Percentiles rank a stretch among this genome's conserved stretches.
Conservation (phyloP, 2,329 filamentous ascomycete species). For the Sporothrix schenckii region DNA sequence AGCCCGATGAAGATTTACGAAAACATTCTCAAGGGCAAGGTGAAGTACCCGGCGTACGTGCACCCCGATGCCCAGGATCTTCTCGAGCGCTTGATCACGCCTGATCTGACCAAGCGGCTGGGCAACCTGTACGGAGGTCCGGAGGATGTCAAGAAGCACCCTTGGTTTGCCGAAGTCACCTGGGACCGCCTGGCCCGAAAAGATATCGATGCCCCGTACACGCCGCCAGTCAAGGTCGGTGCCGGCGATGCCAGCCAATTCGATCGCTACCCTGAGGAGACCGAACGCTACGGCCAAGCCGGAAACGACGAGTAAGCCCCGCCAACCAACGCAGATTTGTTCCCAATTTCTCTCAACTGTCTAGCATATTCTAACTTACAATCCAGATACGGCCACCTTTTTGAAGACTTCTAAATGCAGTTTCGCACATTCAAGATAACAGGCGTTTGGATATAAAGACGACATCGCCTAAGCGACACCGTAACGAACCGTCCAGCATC, state of each 20-base stretch:
- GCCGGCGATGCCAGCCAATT: conserved; percentile 96
- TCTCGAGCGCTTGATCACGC: conserved; percentile 88
- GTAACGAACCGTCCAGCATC: neutral
- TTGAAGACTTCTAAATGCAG: conserved; percentile 66
- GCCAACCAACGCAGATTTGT: neutral
- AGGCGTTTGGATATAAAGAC: neutral
- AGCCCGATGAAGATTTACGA: conserved; percentile 99
- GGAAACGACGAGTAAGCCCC: conserved; percentile 82
- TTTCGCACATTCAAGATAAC: neutral
- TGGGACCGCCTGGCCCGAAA: conserved; percentile 94
- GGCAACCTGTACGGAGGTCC: conserved; percentile 91
- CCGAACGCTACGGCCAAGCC: conserved; percentile 80
- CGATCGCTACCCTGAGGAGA: conserved; percentile 96
- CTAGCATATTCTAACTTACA: neutral
- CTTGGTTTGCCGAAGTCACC: conserved; percentile 96
- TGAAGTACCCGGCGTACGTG: conserved; percentile 96
- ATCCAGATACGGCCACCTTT: conserved; percentile 70
- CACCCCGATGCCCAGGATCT: conserved; percentile 93
- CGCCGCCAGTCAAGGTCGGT: conserved; percentile 90
- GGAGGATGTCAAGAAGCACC: conserved; percentile 90
- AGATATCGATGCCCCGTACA: conserved; percentile 97
- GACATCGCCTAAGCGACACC: neutral
- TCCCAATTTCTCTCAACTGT: neutral
- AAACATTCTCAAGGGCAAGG: conserved; percentile 92
- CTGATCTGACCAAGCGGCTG: conserved; percentile 90